Evolutionary conservation across 2,329 filamentous ascomycete species (phyloP).

Genomic region (Botrytis hyacinthi): DNA sequence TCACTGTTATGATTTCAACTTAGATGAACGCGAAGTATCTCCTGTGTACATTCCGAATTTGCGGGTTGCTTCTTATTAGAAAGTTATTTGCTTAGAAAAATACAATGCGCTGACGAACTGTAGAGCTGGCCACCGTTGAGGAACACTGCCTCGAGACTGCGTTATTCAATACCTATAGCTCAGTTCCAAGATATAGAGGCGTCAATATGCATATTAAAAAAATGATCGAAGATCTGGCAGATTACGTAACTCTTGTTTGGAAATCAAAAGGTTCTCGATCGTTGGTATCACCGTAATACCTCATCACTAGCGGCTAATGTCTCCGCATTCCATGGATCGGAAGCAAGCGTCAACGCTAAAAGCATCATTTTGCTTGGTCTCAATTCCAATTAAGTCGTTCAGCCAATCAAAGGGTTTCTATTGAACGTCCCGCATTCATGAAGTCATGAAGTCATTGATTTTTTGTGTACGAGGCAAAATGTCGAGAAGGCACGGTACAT

Average conservation of each 20-base stretch:
- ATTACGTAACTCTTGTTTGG: neutral
- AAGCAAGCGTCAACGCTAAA: neutral
- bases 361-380: neutral
- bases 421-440: constrained; percentile 5
- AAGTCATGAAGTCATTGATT: constrained; percentile 9
- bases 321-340: neutral
- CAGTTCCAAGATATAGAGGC: neutral
- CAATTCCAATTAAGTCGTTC: neutral
- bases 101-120: neutral
- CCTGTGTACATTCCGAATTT: neutral
- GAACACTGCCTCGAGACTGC: too few species aligned
- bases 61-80: neutral
- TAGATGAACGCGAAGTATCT: neutral
- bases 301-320: neutral
- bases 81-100: neutral
- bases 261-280: constrained; percentile 13
- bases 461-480: neutral
- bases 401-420: neutral
- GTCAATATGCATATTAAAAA: neutral
- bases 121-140: neutral
- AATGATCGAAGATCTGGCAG: neutral
- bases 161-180: neutral
- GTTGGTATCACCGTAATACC: neutral
- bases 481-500: neutral
- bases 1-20: neutral